Evolutionary conservation across 1,284 basidiomycete species (phyloP), one percentile per base, ranked within the genome.

Genomic region (Rhodotorula mucilaginosa): DNA sequence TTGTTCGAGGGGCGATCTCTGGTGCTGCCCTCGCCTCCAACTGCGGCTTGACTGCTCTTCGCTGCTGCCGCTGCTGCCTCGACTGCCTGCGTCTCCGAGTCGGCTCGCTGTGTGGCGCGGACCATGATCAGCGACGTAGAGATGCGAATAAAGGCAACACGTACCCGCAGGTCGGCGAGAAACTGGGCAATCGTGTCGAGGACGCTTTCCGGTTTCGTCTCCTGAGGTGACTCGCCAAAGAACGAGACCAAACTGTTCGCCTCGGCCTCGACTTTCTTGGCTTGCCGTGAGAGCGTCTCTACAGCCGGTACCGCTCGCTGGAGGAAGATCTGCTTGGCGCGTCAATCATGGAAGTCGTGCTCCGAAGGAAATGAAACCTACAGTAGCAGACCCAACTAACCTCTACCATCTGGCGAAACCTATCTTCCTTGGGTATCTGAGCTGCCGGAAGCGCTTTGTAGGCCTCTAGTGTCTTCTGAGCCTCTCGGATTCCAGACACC

Each of bases 161-260:
- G 39, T 18, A 75, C 75, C 16, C 57, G 49, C 3, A 73, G 34
- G 31, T 61, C 64, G 10, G 58, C 21, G 15, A 61, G 70, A 86
- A 93, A 94, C 0, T 87, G 86, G 26, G 87, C 82, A 44, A 93
- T 85, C 64, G 89, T 82, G 1, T 85, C 86, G 77, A 94, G 93
- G 78, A 94, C 88, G 71, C 90, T 89, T 78, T 94, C 92, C 0
- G 89, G 86, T 76, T 89, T 91, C 1, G 85, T 84, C 2, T 86
- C 83, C 19, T 89, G 88, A 0, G 86, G 83, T 2, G 85, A 83
- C 79, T 92, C 90, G 15, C 91, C 91, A 77, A 88, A 93, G 82
- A 90, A 94, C 0, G 77, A 70, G 15, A 91, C 81, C 29, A 92
- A 72, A 6, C 84, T 83, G 31, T 82, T 82, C 7, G 93, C 80